Conservation (phyloP, 2,329 filamentous ascomycete species). For the Coniochaeta ligniaria region DNA sequence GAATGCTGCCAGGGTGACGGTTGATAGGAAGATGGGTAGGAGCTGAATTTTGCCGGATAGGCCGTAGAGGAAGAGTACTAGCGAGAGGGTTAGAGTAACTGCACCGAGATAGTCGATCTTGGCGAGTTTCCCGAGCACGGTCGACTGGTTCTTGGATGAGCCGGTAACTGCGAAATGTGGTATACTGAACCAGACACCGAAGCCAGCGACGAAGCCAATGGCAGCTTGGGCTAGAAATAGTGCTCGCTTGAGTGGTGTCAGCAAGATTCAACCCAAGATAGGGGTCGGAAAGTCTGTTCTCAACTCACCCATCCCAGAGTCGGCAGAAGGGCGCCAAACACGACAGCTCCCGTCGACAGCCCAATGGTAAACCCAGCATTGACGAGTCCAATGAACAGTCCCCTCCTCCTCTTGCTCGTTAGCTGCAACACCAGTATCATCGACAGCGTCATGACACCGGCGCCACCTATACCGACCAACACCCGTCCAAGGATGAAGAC, state of each 20-base stretch:
- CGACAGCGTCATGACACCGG: constrained; percentile 65
- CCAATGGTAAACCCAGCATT: constrained; percentile 49
- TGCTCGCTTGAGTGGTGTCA: constrained; percentile 43
- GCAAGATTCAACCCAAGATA: background rate
- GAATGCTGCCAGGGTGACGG: constrained; percentile 44
- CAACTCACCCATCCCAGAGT: constrained; percentile 63
- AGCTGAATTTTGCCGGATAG: constrained; percentile 57
- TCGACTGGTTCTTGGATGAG: constrained; percentile 27
- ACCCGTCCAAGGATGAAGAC: constrained; percentile 63
- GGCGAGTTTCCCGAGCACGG: constrained; percentile 46
- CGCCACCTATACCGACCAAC: constrained; percentile 61
- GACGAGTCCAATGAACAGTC: constrained; percentile 65
- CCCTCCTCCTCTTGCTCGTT: constrained; percentile 57
- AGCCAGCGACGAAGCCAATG: constrained; percentile 51
- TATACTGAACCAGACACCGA: constrained; percentile 58
- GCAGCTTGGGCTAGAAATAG: constrained; percentile 70
- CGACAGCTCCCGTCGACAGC: constrained; percentile 21
- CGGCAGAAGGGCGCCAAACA: constrained; percentile 22
- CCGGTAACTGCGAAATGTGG: constrained; percentile 34
- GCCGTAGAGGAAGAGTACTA: constrained; percentile 64
- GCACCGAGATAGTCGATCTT: constrained; percentile 72
- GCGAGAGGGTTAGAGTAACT: constrained; percentile 51
- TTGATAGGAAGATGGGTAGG: constrained; percentile 53
- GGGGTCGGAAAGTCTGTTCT: background rate
- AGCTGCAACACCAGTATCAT: constrained; percentile 74